phyloP scores from a whole-genome alignment of 345 rosid genomes.

The Boechera retrofracta region DNA sequence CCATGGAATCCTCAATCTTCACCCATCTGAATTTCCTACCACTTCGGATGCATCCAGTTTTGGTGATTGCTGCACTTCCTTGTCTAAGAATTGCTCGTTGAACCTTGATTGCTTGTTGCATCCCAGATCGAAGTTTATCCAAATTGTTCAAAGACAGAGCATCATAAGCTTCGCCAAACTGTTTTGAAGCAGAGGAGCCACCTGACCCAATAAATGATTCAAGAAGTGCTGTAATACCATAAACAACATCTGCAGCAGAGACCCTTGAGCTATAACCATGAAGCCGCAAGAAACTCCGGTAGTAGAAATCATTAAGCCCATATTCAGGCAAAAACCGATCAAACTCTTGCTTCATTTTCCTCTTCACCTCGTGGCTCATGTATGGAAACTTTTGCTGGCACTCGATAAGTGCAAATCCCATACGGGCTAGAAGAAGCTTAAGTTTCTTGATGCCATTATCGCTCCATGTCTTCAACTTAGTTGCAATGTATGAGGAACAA shows the following conservation, averaged over 20 bases:
- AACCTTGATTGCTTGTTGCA: conserved; percentile 93
- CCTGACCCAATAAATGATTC: conserved; percentile 82
- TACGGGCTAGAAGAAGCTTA: conserved; percentile 90
- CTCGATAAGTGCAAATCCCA: conserved; percentile 94
- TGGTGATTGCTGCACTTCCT: conserved; percentile 91
- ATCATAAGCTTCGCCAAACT: conserved; percentile 92
- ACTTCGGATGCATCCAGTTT: conserved; percentile 81
- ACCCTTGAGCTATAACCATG: conserved; percentile 96
- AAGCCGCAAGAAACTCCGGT: conserved; percentile 75
- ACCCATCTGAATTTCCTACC: conserved; percentile 98
- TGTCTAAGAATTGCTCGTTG: conserved; percentile 91
- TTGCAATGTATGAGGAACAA: conserved; percentile 84
- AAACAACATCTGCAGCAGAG: conserved; percentile 95
- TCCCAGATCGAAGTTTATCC: conserved; percentile 77
- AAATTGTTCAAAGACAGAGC: conserved; percentile 79
- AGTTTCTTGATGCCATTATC: conserved; percentile 96
- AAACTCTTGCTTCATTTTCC: conserved; percentile 90
- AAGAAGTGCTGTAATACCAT: conserved; percentile 94
- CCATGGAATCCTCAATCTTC: conserved; percentile 81
- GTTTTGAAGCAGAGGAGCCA: conserved; percentile 87
- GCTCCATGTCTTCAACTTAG: conserved; percentile 94
- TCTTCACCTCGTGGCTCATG: conserved; percentile 87
- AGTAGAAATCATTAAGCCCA: conserved; percentile 86
- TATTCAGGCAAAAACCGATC: conserved; percentile 87
- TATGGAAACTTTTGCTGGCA: conserved; percentile 96